Percentiles rank a stretch among this genome's conserved stretches.
phyloP scores from a whole-genome alignment of 768 basidiomycete genomes.

The Termitomyces sp. region DNA sequence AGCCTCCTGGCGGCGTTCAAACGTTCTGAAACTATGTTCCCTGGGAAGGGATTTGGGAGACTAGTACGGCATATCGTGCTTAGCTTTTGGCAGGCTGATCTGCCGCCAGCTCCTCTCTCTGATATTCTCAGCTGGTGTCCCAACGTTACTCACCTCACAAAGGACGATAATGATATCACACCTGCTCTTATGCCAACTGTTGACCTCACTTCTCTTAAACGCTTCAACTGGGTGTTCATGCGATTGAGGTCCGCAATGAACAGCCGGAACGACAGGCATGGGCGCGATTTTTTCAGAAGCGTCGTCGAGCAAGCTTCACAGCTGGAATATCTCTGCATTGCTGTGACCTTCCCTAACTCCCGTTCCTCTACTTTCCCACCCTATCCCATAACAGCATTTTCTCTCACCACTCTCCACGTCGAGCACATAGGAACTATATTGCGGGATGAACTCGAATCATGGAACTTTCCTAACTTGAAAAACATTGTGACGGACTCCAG shows the following conservation, averaged over 20 bases:
- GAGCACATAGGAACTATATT: too few species aligned
- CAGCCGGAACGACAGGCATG: not conserved
- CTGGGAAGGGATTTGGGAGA: conserved; percentile 8
- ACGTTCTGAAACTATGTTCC: conserved; percentile 4
- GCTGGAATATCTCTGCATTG: too few species aligned
- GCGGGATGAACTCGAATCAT: conserved; percentile 11
- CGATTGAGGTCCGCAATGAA: too few species aligned
- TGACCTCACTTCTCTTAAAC: conserved; percentile 2
- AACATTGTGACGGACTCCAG: conserved; percentile 15
- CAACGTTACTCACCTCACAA: conserved; percentile 12
- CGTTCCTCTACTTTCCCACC: too few species aligned
- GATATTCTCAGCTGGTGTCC: conserved; percentile 12
- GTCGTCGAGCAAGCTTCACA: conserved; percentile 5
- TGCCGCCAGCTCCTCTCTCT: not conserved
- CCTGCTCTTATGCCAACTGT: not conserved
- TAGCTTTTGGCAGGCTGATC: not conserved
- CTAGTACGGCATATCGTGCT: conserved; percentile 13
- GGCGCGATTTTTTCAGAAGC: conserved; percentile 11
- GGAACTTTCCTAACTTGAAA: conserved; percentile 13
- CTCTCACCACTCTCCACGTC: too few species aligned
- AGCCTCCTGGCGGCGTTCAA: conserved; percentile 4
- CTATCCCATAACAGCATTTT: too few species aligned
- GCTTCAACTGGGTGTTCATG: too few species aligned
- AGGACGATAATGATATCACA: conserved; percentile 14
- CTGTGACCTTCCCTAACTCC: too few species aligned